Conservation (phyloP, 257 asterid species). For the Schizonepeta tenuifolia region DNA sequence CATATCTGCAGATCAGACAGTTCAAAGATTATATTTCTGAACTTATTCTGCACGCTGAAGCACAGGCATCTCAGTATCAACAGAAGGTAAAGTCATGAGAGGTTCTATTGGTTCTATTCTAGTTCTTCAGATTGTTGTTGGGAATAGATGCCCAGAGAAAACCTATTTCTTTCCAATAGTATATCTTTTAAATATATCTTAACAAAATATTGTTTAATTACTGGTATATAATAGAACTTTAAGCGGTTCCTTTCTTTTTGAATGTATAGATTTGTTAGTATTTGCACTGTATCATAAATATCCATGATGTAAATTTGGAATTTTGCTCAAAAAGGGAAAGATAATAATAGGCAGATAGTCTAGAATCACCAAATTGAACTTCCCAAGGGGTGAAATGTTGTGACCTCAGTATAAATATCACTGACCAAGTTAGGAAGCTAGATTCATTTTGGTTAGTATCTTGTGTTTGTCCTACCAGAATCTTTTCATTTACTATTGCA, state of each 20-base stretch:
- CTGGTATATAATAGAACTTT: constrained; percentile 5
- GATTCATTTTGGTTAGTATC: constrained; percentile 23
- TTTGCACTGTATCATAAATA: background rate
- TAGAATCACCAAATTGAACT: constrained; percentile 20
- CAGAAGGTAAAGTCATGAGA: constrained; percentile 59
- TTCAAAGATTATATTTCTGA: constrained; percentile 72
- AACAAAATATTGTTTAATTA: constrained; percentile 15
- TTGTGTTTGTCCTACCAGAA: constrained; percentile 18
- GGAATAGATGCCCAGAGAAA: constrained; percentile 3
- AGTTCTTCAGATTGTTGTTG: constrained; percentile 26
- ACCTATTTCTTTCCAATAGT: background rate
- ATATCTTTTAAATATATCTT: background rate
- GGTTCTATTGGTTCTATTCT: constrained; percentile 24
- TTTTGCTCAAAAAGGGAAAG: constrained; percentile 23
- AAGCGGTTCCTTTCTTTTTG: constrained; percentile 19
- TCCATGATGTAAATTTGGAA: constrained; percentile 21
- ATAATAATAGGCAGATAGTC: background rate
- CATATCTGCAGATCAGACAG: constrained; percentile 62
- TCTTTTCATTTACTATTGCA: constrained; percentile 18
- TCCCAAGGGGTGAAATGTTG: constrained; percentile 13
- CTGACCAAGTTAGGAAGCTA: background rate
- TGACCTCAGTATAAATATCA: constrained; percentile 25
- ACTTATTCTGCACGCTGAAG: constrained; percentile 81
- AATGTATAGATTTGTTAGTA: constrained; percentile 1
- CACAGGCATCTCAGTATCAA: constrained; percentile 88